These are phyloP conservation scores for Fusarium nelsonii DNA, from an alignment of 2,329 filamentous ascomycete genomes.

Conservation along the genomic window DNA sequence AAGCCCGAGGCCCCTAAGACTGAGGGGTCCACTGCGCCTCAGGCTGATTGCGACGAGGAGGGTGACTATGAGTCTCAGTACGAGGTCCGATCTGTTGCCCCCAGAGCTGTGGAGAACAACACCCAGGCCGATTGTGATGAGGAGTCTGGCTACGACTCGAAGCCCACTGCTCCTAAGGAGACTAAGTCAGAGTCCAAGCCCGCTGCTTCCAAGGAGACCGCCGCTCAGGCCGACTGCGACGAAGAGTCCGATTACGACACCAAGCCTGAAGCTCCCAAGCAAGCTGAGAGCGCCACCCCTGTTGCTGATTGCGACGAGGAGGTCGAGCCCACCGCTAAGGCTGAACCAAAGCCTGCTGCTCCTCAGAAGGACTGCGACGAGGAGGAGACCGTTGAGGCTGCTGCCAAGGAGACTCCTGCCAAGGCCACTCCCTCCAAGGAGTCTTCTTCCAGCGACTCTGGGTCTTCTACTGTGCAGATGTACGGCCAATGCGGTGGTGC, in stretches of 20 bases:
- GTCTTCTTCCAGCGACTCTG: neutral
- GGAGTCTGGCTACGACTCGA: neutral
- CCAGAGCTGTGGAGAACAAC: neutral
- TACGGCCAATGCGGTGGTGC: slow-evolving; percentile 30
- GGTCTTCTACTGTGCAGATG: slow-evolving; percentile 13
- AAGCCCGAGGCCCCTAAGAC: neutral
- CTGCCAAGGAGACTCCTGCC: neutral
- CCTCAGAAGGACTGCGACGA: neutral
- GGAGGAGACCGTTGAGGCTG: neutral
- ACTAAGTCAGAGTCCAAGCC: too few relatives aligned
- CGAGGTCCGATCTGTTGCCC: neutral
- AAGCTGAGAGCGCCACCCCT: neutral
- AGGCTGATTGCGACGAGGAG: neutral
- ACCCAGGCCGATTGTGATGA: neutral
- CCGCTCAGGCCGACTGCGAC: too few relatives aligned
- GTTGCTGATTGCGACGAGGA: neutral
- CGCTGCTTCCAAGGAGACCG: too few relatives aligned
- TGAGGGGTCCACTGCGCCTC: neutral
- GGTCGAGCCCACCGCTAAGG: neutral
- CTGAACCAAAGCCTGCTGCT: neutral
- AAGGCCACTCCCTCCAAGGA: neutral
- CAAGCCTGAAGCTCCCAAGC: neutral
- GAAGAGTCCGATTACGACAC: neutral
- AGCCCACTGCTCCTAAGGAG: neutral
- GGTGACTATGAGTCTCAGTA: neutral